Evolutionary conservation across 2,329 filamentous ascomycete genomes (phyloP).

Genomic region (Allantophomopsis lycopodina): DNA sequence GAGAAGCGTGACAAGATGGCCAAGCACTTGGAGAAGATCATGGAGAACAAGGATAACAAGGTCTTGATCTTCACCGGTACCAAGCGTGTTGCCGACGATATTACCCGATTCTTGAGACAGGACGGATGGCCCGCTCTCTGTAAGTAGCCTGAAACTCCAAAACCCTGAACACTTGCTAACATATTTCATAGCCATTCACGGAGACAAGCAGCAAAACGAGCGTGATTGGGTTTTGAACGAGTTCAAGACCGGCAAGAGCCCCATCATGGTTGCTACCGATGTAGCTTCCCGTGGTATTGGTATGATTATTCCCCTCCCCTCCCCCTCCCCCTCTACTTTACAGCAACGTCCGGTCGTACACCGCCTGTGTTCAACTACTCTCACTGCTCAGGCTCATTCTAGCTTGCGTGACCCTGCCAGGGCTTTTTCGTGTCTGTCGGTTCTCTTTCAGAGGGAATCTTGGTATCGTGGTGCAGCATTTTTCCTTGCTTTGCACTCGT

Average conservation of each 20-base stretch:
- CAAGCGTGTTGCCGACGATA: conserved; percentile 95
- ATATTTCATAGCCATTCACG: conserved; percentile 65
- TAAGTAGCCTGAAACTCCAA: conserved; percentile 37
- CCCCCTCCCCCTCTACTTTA: conserved; percentile 14
- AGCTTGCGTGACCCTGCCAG: conserved; percentile 86
- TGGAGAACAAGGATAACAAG: conserved; percentile 95
- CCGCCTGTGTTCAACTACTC: conserved; percentile 68
- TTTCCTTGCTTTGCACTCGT: conserved; percentile 50
- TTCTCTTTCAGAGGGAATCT: conserved; percentile 73
- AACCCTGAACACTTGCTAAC: conserved; percentile 19
- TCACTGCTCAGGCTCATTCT: conserved; percentile 77
- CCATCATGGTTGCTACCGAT: conserved; percentile 99
- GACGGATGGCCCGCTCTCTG: conserved; percentile 96
- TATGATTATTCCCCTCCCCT: conserved; percentile 62
- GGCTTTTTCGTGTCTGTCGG: conserved; percentile 73
- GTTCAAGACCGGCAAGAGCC: conserved; percentile 98
- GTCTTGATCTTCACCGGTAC: conserved; percentile 86
- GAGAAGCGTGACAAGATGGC: conserved; percentile 98
- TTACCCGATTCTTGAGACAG: conserved; percentile 91
- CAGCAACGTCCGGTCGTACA: conserved; percentile 43
- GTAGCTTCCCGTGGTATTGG: conserved; percentile 99
- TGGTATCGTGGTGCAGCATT: conserved; percentile 67
- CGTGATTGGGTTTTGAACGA: conserved; percentile 99
- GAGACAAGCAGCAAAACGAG: conserved; percentile 98
- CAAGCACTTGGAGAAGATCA: conserved; percentile 94